Percentiles rank a stretch among this genome's conserved stretches.
Conservation (phyloP, 192 early-diverging fungal genomes). For the Chytriomyces sp. region DNA sequence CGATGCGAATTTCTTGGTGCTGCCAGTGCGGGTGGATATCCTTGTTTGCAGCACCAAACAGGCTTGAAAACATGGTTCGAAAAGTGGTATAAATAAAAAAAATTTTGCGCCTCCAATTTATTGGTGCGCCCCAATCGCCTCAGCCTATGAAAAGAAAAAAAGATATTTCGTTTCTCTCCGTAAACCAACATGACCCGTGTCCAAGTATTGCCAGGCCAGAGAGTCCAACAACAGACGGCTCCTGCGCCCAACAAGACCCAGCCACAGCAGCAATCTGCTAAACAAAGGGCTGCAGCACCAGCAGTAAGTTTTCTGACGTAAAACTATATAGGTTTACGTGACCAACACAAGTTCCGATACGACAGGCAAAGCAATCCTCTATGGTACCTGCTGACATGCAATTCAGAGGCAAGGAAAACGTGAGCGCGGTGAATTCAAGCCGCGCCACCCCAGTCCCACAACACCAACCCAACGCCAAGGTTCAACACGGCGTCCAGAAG, state of each 20-base stretch:
- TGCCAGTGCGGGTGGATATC: conserved; percentile 1
- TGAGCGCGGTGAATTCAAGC: too few species aligned
- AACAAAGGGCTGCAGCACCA: neutral
- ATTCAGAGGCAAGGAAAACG: too few species aligned
- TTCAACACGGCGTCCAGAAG: neutral
- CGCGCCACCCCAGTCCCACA: too few species aligned
- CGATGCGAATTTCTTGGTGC: conserved; percentile 16
- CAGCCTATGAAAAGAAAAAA: neutral
- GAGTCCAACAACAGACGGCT: neutral
- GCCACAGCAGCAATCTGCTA: neutral
- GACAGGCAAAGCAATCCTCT: neutral
- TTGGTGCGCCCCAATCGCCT: neutral
- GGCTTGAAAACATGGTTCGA: neutral
- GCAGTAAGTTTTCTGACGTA: neutral
- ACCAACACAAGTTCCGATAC: neutral
- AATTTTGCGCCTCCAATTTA: neutral
- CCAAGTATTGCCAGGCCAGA: neutral
- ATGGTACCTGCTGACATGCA: too few species aligned
- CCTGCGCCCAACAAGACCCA: neutral
- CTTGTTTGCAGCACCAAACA: neutral
- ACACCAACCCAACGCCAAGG: neutral
- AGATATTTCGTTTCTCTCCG: too few species aligned
- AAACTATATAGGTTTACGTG: neutral
- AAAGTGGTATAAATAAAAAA: neutral
- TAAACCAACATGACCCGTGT: neutral